A percentile compares a stretch with the other conserved stretches of the same genome.
These are phyloP conservation scores for Nakazawaea molendinolei DNA, from an alignment of 805 yeast species.

Conservation along the genomic window DNA sequence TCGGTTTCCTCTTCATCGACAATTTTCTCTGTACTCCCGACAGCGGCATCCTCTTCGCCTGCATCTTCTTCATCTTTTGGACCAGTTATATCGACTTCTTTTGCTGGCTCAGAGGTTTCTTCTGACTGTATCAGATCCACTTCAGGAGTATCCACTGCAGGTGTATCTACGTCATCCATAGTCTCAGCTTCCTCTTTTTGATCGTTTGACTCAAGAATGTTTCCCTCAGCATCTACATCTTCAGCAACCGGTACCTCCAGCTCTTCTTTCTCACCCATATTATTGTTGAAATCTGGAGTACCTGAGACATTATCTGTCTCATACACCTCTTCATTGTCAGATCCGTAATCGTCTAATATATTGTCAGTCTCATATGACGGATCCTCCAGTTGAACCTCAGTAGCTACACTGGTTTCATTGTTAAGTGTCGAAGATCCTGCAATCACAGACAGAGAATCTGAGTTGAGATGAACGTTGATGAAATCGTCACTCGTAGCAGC, in stretches of 20 bases:
- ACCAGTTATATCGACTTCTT: too few species aligned
- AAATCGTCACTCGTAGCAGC: not conserved
- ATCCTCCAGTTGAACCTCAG: not conserved
- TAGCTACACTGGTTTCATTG: not conserved
- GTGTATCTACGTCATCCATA: not conserved
- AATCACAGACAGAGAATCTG: not conserved
- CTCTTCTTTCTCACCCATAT: slow-evolving; percentile 1
- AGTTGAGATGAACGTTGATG: not conserved
- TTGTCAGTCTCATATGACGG: not conserved
- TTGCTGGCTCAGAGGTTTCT: too few species aligned
- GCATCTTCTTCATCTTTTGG: not conserved
- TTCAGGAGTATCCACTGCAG: not conserved
- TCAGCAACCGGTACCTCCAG: not conserved
- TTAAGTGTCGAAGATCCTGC: not conserved
- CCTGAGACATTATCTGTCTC: too few species aligned
- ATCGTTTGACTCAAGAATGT: not conserved
- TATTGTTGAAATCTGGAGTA: too few species aligned
- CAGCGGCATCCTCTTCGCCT: not conserved
- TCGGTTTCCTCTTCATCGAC: not conserved
- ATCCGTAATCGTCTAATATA: slow-evolving; percentile 7
- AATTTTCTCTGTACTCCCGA: not conserved
- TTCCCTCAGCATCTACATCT: not conserved
- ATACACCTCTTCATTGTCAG: slow-evolving; percentile 11
- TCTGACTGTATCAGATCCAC: too few species aligned
- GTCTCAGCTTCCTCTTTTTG: not conserved